phyloP scores from a whole-genome alignment of 2,329 filamentous ascomycete genomes.

The Gremmenia infestans region DNA sequence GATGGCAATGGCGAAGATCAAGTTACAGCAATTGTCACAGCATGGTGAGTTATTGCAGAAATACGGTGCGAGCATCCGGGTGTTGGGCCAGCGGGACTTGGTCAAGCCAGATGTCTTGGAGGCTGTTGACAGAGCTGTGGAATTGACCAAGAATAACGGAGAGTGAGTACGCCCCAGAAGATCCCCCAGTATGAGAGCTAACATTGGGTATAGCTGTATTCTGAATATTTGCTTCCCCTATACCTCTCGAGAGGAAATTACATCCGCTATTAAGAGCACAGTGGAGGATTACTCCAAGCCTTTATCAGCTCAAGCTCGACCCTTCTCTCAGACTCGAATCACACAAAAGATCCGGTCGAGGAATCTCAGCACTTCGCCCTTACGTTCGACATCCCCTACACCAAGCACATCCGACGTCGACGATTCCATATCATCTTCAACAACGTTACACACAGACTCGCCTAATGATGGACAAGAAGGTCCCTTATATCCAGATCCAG shows the following conservation, averaged over 20 bases:
- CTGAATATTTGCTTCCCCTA: constrained; percentile 98
- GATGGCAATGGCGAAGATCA: constrained; percentile 97
- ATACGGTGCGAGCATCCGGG: constrained; percentile 81
- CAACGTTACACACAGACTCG: constrained; percentile 40
- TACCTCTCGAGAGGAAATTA: constrained; percentile 93
- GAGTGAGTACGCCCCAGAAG: constrained; percentile 45
- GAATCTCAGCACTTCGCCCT: constrained; percentile 37
- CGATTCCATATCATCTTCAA: constrained; percentile 55
- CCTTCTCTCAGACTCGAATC: constrained; percentile 85
- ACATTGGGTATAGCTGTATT: constrained; percentile 43
- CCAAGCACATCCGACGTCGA: constrained; percentile 37
- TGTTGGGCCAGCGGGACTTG: constrained; percentile 79
- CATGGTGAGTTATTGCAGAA: constrained; percentile 90
- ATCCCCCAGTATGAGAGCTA: constrained; percentile 1
- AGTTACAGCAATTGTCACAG: constrained; percentile 83
- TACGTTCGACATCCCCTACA: constrained; percentile 43
- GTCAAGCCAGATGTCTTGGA: constrained; percentile 83
- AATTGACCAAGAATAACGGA: constrained; percentile 82
- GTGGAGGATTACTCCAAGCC: constrained; percentile 82
- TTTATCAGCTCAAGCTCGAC: constrained; percentile 57
- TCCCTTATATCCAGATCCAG: constrained; percentile 63
- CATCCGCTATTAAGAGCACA: constrained; percentile 79
- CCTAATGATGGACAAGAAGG: constrained; percentile 23
- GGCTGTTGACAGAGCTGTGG: constrained; percentile 79
- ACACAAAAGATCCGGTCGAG: constrained; percentile 76